phyloP scores from a whole-genome alignment of 2,329 filamentous ascomycete species.

The Westerdykella sp. region DNA sequence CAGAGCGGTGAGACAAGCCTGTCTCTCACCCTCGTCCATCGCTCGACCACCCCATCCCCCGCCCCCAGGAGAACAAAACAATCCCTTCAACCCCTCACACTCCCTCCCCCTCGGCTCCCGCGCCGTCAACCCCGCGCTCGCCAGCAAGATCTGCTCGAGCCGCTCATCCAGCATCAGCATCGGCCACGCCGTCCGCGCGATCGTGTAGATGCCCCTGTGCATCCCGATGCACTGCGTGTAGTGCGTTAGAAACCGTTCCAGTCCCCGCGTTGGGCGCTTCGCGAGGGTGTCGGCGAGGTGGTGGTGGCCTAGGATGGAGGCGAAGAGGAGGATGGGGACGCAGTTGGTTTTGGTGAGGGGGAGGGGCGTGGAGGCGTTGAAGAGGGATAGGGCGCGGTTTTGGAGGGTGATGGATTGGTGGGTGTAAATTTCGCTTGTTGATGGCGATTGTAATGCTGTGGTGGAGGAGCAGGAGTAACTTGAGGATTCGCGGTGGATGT shows the following conservation, averaged over 20 bases:
- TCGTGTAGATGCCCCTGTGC: slow-evolving; percentile 14
- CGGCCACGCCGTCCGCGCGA: slow-evolving; percentile 19
- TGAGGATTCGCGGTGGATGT: slow-evolving; percentile 16
- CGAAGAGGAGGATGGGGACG: slow-evolving; percentile 30
- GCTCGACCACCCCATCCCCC: not conserved
- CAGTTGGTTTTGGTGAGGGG: slow-evolving; percentile 24
- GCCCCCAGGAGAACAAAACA: slow-evolving; percentile 12
- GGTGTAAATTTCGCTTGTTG: slow-evolving; percentile 1
- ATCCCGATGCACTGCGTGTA: slow-evolving; percentile 25
- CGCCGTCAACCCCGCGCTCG: slow-evolving; percentile 13
- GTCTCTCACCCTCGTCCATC: slow-evolving; percentile 12
- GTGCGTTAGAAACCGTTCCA: slow-evolving; percentile 23
- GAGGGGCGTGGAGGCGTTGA: slow-evolving; percentile 11
- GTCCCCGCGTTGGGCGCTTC: slow-evolving; percentile 9
- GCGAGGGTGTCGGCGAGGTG: slow-evolving; percentile 32
- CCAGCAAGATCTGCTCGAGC: slow-evolving; percentile 20
- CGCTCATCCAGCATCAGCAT: slow-evolving; percentile 17
- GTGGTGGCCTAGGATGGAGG: slow-evolving; percentile 31
- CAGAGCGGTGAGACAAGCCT: slow-evolving; percentile 23
- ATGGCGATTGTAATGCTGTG: slow-evolving; percentile 14
- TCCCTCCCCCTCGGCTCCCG: slow-evolving; percentile 15
- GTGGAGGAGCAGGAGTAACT: not conserved
- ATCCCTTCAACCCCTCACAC: slow-evolving; percentile 11
- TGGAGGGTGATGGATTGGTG: slow-evolving; percentile 26
- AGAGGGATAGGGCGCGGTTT: slow-evolving; percentile 24